A percentile compares a stretch with the other conserved stretches of the same genome.
Evolutionary conservation across 2,329 filamentous ascomycete genomes (phyloP).

Genomic region (Dactylellina leptospora): DNA sequence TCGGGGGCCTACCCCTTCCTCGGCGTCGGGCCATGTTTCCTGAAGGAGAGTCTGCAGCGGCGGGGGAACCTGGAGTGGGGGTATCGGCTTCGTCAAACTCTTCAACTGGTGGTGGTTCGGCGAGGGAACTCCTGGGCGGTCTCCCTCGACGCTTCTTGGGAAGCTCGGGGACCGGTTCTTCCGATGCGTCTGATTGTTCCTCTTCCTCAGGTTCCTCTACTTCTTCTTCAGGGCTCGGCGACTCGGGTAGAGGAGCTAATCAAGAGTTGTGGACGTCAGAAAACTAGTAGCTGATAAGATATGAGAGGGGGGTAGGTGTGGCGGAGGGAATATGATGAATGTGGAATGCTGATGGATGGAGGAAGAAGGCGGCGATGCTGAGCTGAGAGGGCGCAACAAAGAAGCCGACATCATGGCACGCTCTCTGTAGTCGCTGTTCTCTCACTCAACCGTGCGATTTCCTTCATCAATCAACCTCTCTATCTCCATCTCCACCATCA

Average conservation of each 20-base stretch:
- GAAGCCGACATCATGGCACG: neutral
- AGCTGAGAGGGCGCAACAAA: constrained; percentile 6
- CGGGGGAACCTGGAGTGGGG: constrained; percentile 68
- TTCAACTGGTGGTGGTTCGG: constrained; percentile 17
- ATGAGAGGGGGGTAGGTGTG: neutral
- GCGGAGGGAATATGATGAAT: neutral
- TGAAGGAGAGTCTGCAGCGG: constrained; percentile 72
- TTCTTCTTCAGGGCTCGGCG: constrained; percentile 29
- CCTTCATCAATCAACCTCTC: neutral
- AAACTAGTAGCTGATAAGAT: constrained; percentile 23
- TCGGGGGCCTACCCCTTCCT: constrained; percentile 63
- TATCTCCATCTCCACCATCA: neutral
- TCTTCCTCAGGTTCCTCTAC: constrained; percentile 31
- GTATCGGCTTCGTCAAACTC: constrained; percentile 55
- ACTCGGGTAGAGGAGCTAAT: constrained; percentile 41
- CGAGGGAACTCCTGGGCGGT: constrained; percentile 60
- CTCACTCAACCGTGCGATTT: neutral
- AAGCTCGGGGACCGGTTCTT: constrained; percentile 59
- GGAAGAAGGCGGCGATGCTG: neutral
- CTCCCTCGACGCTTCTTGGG: constrained; percentile 65
- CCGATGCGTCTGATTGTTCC: constrained; percentile 40
- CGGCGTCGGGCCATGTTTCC: constrained; percentile 66
- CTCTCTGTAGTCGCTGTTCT: neutral
- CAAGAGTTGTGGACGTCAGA: constrained; percentile 2
- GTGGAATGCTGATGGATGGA: neutral